Evolutionary conservation across 2,329 filamentous ascomycete species (phyloP).

Genomic region (Aurifilum marmelostoma): DNA sequence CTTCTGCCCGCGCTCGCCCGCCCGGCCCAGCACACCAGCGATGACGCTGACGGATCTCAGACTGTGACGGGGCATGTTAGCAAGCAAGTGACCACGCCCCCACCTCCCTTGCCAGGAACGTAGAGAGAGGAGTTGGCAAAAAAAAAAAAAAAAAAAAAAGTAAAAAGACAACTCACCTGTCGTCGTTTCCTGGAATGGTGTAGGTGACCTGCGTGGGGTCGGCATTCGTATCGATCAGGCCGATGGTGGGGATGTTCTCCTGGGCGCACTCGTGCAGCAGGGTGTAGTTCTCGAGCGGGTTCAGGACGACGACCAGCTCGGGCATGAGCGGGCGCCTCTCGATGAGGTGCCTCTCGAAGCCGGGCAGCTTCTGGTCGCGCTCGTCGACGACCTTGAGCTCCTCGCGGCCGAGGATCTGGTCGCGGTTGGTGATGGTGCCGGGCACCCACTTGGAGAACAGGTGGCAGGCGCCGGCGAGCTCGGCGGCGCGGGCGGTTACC

Average conservation of each 20-base stretch:
- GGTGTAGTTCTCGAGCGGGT: conserved; percentile 89
- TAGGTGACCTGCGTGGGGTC: conserved; percentile 96
- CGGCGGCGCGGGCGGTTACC: conserved; percentile 78
- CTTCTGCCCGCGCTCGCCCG: conserved; percentile 76
- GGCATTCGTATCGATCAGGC: conserved; percentile 89
- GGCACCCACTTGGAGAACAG: conserved; percentile 93
- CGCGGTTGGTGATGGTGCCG: conserved; percentile 88
- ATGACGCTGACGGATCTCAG: conserved; percentile 81
- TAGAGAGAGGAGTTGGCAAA: neutral
- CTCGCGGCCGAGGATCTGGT: conserved; percentile 78
- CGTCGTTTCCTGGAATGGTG: conserved; percentile 94
- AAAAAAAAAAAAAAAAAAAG: neutral
- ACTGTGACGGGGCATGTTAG: conserved; percentile 52
- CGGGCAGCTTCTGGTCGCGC: conserved; percentile 61
- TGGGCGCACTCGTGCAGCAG: conserved; percentile 88
- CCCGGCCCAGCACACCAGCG: conserved; percentile 81
- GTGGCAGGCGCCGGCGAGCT: conserved; percentile 79
- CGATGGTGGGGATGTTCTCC: conserved; percentile 90
- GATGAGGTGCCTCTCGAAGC: conserved; percentile 68
- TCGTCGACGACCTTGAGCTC: conserved; percentile 77
- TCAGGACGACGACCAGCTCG: conserved; percentile 89
- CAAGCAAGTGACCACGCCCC: neutral
- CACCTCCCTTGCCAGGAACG: neutral
- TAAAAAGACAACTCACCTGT: conserved; percentile 64
- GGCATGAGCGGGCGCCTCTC: conserved; percentile 73